Evolutionary conservation across 148 eudicot species (phyloP).

Genomic region (Rhododendron ferrugineum): DNA sequence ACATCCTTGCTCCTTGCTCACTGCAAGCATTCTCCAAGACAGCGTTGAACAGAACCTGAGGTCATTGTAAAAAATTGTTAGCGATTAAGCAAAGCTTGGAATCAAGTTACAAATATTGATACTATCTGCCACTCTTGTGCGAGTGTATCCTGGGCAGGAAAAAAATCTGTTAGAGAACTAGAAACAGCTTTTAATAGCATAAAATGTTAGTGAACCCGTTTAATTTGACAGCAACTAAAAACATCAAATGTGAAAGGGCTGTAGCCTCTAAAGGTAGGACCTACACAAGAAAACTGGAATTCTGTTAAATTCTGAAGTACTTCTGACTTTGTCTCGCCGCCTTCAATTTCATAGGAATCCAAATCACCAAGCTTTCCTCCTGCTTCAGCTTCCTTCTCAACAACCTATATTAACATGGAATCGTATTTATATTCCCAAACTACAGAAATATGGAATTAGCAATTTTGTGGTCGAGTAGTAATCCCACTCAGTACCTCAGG

Average conservation of each 20-base stretch:
- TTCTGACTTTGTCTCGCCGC: conserved; percentile 30
- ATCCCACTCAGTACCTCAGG: conserved; percentile 56
- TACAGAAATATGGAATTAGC: neutral
- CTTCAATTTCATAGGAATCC: conserved; percentile 88
- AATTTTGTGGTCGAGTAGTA: neutral
- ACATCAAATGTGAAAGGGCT: neutral
- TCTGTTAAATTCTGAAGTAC: conserved; percentile 84
- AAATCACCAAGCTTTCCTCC: conserved; percentile 83
- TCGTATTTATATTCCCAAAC: conserved; percentile 6
- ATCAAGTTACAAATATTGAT: neutral
- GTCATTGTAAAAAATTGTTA: conserved; percentile 1
- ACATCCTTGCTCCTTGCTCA: conserved; percentile 90
- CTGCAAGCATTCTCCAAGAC: conserved; percentile 86
- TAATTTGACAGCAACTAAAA: neutral
- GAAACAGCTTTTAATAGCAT: neutral
- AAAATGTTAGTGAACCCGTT: neutral
- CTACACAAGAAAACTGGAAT: conserved; percentile 89
- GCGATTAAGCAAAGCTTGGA: conserved; percentile 4
- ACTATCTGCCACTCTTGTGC: neutral
- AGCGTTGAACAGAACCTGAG: conserved; percentile 75
- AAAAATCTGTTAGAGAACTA: neutral
- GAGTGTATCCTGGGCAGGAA: neutral
- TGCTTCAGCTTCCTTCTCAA: conserved; percentile 22
- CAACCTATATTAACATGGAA: conserved; percentile 36
- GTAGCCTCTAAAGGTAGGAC: conserved; percentile 18